These are phyloP conservation scores for Boletus insuetus DNA, from an alignment of 768 basidiomycete species.

Conservation along the genomic window DNA sequence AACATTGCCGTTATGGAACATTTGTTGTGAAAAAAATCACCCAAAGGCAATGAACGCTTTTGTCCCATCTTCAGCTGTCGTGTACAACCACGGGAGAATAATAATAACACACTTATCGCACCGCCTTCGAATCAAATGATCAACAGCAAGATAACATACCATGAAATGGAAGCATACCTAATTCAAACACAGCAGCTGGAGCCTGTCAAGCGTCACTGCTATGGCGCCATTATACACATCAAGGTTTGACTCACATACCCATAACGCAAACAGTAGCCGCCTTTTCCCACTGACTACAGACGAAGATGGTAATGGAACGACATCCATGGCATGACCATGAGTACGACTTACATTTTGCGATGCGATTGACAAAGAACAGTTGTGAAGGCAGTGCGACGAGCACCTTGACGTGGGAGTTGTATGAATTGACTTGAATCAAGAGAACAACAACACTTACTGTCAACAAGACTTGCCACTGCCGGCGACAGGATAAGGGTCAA, in stretches of 20 bases:
- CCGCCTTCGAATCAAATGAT: slow-evolving; percentile 8
- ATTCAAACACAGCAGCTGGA: slow-evolving; percentile 15
- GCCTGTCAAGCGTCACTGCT: slow-evolving; percentile 9
- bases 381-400: slow-evolving; percentile 19
- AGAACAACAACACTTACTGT: slow-evolving; percentile 8
- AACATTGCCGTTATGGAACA: too few relatives aligned
- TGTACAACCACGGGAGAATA: neutral
- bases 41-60: slow-evolving; percentile 12
- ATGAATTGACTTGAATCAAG: neutral
- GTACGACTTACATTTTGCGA: slow-evolving; percentile 16
- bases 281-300: slow-evolving; percentile 15
- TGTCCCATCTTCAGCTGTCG: neutral
- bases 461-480: slow-evolving; percentile 21
- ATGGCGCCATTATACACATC: neutral
- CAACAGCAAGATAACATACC: neutral
- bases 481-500: neutral
- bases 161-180: slow-evolving; percentile 6
- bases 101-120: slow-evolving; percentile 6
- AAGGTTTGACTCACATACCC: slow-evolving; percentile 9
- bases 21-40: slow-evolving; percentile 1
- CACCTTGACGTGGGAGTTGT: neutral
- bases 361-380: slow-evolving; percentile 19
- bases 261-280: slow-evolving; percentile 10
- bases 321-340: neutral
- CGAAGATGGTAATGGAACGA: neutral